Conservation (phyloP, 2,329 filamentous ascomycete species). For the Diplodia scrobiculata region DNA sequence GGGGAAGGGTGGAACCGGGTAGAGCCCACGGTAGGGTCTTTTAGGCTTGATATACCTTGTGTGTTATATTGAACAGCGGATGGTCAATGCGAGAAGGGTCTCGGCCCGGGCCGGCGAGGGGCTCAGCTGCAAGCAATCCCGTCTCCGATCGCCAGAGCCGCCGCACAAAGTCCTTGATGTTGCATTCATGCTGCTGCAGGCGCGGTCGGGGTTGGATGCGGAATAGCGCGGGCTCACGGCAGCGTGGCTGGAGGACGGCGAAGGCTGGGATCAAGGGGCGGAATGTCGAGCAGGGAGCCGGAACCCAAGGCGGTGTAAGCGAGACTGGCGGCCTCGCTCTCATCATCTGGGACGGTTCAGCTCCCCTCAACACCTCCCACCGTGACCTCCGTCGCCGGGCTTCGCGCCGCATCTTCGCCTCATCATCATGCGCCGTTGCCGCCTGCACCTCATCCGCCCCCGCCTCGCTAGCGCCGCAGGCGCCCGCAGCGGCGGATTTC, state of each 20-base stretch:
- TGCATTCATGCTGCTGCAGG: not conserved
- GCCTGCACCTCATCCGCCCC: constrained; percentile 14
- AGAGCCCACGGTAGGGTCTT: too few species aligned
- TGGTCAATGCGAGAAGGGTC: not conserved
- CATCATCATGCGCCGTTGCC: constrained; percentile 11
- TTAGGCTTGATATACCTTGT: too few species aligned
- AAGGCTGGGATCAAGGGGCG: too few species aligned
- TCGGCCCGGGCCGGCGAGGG: not conserved
- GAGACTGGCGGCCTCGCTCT: not conserved
- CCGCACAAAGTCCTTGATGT: not conserved
- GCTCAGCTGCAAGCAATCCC: not conserved
- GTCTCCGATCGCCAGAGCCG: not conserved
- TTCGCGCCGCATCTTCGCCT: constrained; percentile 19
- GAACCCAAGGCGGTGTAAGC: not conserved
- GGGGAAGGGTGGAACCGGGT: too few species aligned
- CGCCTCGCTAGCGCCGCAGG: constrained; percentile 18
- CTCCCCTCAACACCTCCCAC: constrained; percentile 6
- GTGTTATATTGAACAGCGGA: too few species aligned
- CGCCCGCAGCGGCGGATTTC: not conserved
- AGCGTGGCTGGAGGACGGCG: not conserved
- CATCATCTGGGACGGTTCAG: not conserved
- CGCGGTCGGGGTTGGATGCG: not conserved
- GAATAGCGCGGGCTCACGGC: not conserved
- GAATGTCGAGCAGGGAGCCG: not conserved
- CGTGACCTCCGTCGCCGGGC: not conserved